A percentile compares a stretch with the other conserved stretches of the same genome.
These are phyloP conservation scores for Fusarium mangiferae DNA, from an alignment of 2,329 filamentous ascomycete genomes.

Conservation along the genomic window DNA sequence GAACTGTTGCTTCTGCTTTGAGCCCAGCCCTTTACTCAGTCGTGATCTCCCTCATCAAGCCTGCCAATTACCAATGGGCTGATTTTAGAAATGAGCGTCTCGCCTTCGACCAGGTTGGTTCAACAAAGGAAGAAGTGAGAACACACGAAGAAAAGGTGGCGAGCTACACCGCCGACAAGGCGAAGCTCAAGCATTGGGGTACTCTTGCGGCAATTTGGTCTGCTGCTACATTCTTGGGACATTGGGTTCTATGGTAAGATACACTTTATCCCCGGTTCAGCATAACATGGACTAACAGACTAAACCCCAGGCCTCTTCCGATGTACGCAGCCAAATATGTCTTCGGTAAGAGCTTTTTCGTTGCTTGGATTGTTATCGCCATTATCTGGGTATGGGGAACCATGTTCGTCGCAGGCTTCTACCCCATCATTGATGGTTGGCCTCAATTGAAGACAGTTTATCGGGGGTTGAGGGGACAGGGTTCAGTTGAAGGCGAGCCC, in stretches of 20 bases:
- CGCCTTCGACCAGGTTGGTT: slow-evolving; percentile 47
- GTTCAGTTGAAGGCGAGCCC: background rate
- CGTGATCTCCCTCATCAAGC: slow-evolving; percentile 57
- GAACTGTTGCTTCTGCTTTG: slow-evolving; percentile 60
- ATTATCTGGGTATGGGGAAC: slow-evolving; percentile 66
- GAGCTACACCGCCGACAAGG: slow-evolving; percentile 46
- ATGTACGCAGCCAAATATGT: slow-evolving; percentile 65
- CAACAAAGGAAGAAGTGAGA: background rate
- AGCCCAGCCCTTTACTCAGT: slow-evolving; percentile 57
- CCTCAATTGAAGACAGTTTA: slow-evolving; percentile 31
- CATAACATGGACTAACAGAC: rapidly evolving
- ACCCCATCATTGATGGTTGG: slow-evolving; percentile 60
- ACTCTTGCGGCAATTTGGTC: slow-evolving; percentile 49
- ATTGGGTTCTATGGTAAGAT: slow-evolving; percentile 58
- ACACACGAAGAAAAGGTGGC: slow-evolving; percentile 38
- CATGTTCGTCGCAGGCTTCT: slow-evolving; percentile 60
- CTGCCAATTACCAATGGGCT: slow-evolving; percentile 54
- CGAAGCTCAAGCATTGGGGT: slow-evolving; percentile 58
- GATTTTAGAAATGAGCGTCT: slow-evolving; percentile 54
- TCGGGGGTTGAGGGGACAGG: background rate
- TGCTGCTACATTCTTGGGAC: slow-evolving; percentile 60
- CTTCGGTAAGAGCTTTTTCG: slow-evolving; percentile 59
- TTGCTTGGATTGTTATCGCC: slow-evolving; percentile 60
- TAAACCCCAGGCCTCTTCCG: slow-evolving; percentile 55
- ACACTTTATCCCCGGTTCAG: rapidly evolving